These are phyloP conservation scores for Colletotrichum tropicicola DNA, from an alignment of 2,329 filamentous ascomycete genomes.

Conservation along the genomic window DNA sequence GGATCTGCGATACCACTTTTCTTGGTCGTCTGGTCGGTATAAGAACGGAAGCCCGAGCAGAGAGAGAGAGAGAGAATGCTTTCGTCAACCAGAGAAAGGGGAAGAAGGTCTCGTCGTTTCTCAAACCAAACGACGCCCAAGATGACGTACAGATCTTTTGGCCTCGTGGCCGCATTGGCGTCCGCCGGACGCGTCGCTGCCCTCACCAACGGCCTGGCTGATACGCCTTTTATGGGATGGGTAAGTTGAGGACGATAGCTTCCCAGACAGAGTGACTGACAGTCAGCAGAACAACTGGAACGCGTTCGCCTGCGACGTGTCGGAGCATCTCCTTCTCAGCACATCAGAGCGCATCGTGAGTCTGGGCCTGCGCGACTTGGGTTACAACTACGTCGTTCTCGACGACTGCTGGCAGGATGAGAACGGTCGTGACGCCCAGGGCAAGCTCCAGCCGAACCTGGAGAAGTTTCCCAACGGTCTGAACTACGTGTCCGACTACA, in stretches of 20 bases:
- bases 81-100: background rate
- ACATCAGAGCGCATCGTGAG: conserved; percentile 35
- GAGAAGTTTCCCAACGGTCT: conserved; percentile 48
- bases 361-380: conserved; percentile 38
- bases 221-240: conserved; percentile 34
- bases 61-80: background rate
- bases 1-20: conserved; percentile 12
- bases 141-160: conserved; percentile 15
- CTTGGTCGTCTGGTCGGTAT: background rate
- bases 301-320: conserved; percentile 26
- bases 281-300: conserved; percentile 25
- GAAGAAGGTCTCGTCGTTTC: background rate
- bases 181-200: conserved; percentile 24
- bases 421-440: conserved; percentile 33
- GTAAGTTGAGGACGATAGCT: background rate
- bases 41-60: background rate
- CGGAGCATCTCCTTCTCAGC: conserved; percentile 30
- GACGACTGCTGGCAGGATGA: conserved; percentile 47
- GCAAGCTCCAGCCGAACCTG: conserved; percentile 40
- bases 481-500: conserved; percentile 42
- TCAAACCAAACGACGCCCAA: background rate
- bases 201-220: conserved; percentile 31
- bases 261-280: background rate
- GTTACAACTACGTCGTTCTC: conserved; percentile 40
- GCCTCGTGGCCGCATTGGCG: conserved; percentile 12